Percentiles rank a stretch among this genome's conserved stretches.
Evolutionary conservation across 2,329 filamentous ascomycete genomes (phyloP).

Genomic region (Magnaporthales sp.): DNA sequence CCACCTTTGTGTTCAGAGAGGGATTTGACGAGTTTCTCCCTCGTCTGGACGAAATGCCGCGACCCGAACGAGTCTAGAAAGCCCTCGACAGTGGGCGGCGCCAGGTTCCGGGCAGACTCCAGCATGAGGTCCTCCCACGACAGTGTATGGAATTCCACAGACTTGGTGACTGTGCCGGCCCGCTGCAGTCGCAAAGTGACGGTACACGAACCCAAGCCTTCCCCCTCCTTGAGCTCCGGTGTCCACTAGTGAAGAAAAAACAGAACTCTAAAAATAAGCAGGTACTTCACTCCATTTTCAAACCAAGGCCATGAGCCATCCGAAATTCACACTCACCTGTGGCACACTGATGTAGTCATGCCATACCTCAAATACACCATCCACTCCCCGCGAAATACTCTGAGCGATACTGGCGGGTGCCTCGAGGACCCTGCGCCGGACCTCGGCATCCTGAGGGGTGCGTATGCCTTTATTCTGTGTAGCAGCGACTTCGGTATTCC

Average conservation of each 20-base stretch:
- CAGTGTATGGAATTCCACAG: too few species aligned
- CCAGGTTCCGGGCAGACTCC: too few species aligned
- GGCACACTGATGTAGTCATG: conserved; percentile 15
- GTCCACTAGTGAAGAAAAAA: too few species aligned
- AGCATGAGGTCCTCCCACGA: too few species aligned
- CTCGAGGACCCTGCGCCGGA: neutral
- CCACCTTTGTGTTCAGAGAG: neutral
- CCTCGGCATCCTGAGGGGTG: neutral
- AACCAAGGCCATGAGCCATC: neutral
- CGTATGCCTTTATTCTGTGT: neutral
- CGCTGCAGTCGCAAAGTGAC: too few species aligned
- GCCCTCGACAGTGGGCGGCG: neutral
- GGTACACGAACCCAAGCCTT: too few species aligned
- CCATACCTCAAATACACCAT: conserved; percentile 14
- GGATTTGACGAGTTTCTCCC: neutral
- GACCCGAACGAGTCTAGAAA: neutral
- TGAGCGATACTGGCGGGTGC: neutral
- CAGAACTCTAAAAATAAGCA: neutral
- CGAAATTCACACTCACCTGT: conserved; percentile 6
- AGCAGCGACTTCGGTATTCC: neutral
- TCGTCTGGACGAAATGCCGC: neutral
- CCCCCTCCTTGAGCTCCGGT: conserved; percentile 4
- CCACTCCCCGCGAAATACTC: neutral
- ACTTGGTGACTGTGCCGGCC: too few species aligned
- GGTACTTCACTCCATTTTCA: neutral